Evolutionary conservation across 345 rosid species (phyloP), one percentile per base, ranked within the genome.

Genomic region (Erodium maritimum): DNA sequence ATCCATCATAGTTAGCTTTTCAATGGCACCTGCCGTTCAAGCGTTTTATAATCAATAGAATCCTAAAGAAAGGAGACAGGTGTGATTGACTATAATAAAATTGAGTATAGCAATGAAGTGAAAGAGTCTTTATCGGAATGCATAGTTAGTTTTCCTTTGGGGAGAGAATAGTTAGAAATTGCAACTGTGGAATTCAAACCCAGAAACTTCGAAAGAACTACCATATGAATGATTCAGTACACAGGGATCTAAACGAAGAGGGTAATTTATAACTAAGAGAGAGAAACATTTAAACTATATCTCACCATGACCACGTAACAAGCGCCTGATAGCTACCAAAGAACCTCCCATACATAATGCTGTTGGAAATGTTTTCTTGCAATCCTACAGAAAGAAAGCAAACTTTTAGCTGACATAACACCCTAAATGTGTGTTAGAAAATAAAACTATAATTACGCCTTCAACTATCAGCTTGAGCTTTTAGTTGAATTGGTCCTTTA

Each of bases 1-100:
- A 73, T 93, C 99, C 95, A 93, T 89, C 91, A 89, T 89, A 61
- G 80, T 74, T 19, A 89, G 83, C 83, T 83, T 89, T 46, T 93
- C 80, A 74, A 89, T 79, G 58, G 78, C 87, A 73, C 99, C 99
- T 93, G 58, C 23, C 20, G 42, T 57, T 42, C 51, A 34, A 61
- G 56, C 56, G 61, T 5, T 19, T 20, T 50, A n/a, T 19, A 57
- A 22, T 60, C 13, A 59, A 18, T n/a, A 17, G 45, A 19, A 60
- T 50, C 5, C 12, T 12, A 42, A 0, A 42, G 48, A 50, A 20
- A 33, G 9, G 7, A 50, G 23, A 23, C 56, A 23, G 20, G 56
- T 11, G 21, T 20, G 17, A 9, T 46, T n/a, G 18, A 59, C 24
- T 22, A 59, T 20, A 19, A 20, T 24, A 5, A 23, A 19, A 50